Base-by-base conservation (phyloP, 805 yeast genomes). In the Candida incommunis region DNA sequence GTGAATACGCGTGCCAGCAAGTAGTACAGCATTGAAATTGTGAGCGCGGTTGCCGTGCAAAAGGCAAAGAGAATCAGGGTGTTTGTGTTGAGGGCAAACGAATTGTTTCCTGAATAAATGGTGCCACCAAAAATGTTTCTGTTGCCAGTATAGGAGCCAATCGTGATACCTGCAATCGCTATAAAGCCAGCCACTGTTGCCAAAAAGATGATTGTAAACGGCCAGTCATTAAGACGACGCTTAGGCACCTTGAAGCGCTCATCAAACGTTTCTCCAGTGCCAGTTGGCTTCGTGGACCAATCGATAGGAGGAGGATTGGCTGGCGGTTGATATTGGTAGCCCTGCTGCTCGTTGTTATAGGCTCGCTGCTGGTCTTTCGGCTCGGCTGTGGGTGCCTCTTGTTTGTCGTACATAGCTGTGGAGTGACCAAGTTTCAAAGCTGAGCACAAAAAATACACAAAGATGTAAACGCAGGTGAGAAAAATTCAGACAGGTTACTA, bases 41-140 rank as follows among this genome's bases (percentile, higher is more conserved):
- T 73, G 24, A 84, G 57, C 0, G 82, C 71, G 4, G 82, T 66
- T 13, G 74, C 75, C 44, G 78, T 70, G 15, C 78, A 73, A 57
- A 84, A 81, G 1, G 76, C 75, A 57, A 83, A 74, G 54, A 86
- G 62, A 41, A 85, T 69, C 7, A 82, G 74, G 3, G 94, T 80
- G 57, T 82, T 82, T 22, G 94, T 75, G 63, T 81, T 78, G 60
- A 85, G 60, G 0, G 87, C 74, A 54, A 82, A 80, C n/a, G 71
- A 58, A 45, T 72, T 67, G 11, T 59, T 54, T 4, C 71, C 57
- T 42, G 58, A 54, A 59, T 84, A 82, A 48, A 82, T 80, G 3
- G 81, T 75, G 22, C 74, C 63, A 3, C 88, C 90, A 47, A 75
- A 74, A 45, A 65, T 66, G 13, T 73, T 63, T 53, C 74, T 72